Conservation (phyloP, 1,284 basidiomycete genomes). For the Chiua sp. region DNA sequence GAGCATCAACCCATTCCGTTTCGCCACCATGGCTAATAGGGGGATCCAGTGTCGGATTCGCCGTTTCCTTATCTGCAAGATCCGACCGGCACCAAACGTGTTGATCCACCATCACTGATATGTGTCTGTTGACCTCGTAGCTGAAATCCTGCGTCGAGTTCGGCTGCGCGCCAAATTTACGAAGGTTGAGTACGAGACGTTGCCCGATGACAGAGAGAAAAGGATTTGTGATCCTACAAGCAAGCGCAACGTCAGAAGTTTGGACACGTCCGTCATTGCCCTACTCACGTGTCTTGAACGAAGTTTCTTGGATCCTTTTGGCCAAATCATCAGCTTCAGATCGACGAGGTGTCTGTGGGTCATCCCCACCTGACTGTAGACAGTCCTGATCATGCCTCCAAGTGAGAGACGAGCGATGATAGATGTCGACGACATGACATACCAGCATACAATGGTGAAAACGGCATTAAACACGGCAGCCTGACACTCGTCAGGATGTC, state of each 20-base stretch:
- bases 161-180: no score
- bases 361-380: conserved; percentile 12
- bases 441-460: conserved; percentile 24
- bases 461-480: conserved; percentile 18
- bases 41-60: no score
- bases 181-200: not conserved
- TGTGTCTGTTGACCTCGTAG: no score
- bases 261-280: not conserved
- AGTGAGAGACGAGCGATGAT: not conserved
- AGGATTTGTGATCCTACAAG: not conserved
- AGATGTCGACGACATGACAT: not conserved
- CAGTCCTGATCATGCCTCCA: conserved; percentile 7
- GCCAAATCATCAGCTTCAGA: not conserved
- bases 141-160: no score
- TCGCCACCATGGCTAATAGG: no score
- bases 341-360: not conserved
- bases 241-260: not conserved
- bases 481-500: conserved; percentile 13
- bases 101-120: no score
- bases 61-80: no score
- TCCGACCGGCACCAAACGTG: no score
- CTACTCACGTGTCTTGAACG: not conserved
- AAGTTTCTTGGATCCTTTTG: conserved; percentile 17
- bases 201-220: not conserved
- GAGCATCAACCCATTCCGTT: no score